Base-by-base conservation (phyloP, 1,139 yeast species). In the Pichia sp. region DNA sequence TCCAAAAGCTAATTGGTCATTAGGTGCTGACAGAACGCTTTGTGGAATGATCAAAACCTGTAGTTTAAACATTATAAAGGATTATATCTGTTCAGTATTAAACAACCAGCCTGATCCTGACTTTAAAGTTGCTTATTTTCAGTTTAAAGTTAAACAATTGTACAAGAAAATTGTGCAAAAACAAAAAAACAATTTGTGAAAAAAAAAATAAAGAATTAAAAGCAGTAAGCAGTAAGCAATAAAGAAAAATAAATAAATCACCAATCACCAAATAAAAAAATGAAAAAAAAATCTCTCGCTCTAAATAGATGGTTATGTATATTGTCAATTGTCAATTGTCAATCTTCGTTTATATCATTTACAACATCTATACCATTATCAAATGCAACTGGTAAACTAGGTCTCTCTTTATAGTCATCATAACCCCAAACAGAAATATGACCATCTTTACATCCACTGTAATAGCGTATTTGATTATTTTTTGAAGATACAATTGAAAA, bases 381-480 rank as follows among this genome's bases (percentile, higher is more conserved):
- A 41, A 59, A 58, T 1, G 32, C 34, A 0, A 54, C 40, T 1
- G 47, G 45, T 27, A 25, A 7, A 2, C n/a, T 6, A 5, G 33
- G n/a, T 7, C 5, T 49, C 2, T 46, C 51, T 7, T 53, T 58
- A 2, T 50, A 55, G 1, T 28, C 32, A 34, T 56, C 60, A 6
- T 80, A 76, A 0, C 75, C 72, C 83, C 83, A 80, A 0, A 65
- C 64, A 1, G 72, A 58, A 7, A 81, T 76, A 44, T 75, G 77
- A 1, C 86, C 86, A 57, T 80, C 84, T 47, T 72, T 69, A 7
- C 81, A 75, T 1, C 84, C 85, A 48, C 81, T 73, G 52, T 60
- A 72, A 54, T 75, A 77, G 4, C 70, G 66, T 5, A 70, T 73
- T 36, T 70, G 64, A 48, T 66, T 70, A 3, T 74, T 69, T 0